phyloP scores from a whole-genome alignment of 2,329 filamentous ascomycete genomes.

The Graphilbum sp. region DNA sequence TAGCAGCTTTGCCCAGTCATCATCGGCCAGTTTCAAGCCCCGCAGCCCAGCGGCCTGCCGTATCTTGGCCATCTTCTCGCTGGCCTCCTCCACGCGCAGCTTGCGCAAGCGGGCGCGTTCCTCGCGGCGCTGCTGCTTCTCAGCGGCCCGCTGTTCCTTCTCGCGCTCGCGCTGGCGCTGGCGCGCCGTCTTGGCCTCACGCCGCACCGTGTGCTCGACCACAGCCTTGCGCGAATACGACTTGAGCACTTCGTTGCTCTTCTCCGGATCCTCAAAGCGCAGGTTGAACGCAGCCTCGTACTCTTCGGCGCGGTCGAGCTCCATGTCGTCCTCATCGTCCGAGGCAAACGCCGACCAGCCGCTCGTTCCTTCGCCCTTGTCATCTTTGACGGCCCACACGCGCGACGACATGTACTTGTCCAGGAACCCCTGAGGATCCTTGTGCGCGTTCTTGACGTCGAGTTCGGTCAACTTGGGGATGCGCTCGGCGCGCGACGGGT shows the following conservation, averaged over 20 bases:
- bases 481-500: conserved; percentile 35
- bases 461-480: conserved; percentile 32
- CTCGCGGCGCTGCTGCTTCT: conserved; percentile 57
- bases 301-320: conserved; percentile 59
- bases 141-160: conserved; percentile 58
- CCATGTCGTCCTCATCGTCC: conserved; percentile 76
- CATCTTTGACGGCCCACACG: conserved; percentile 62
- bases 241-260: conserved; percentile 72
- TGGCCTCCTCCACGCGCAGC: conserved; percentile 79
- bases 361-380: conserved; percentile 26
- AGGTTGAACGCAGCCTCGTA: conserved; percentile 92
- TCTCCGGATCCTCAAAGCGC: conserved; percentile 82
- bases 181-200: conserved; percentile 63
- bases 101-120: conserved; percentile 74
- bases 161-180: conserved; percentile 68
- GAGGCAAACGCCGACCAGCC: conserved; percentile 76
- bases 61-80: conserved; percentile 74
- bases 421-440: conserved; percentile 77
- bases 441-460: conserved; percentile 62
- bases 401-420: conserved; percentile 88
- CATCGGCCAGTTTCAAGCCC: conserved; percentile 48
- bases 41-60: conserved; percentile 72
- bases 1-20: conserved; percentile 72
- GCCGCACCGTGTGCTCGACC: conserved; percentile 65
- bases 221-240: conserved; percentile 81